Evolutionary conservation across 345 rosid genomes (phyloP).

Genomic region (Pistacia integerrima): DNA sequence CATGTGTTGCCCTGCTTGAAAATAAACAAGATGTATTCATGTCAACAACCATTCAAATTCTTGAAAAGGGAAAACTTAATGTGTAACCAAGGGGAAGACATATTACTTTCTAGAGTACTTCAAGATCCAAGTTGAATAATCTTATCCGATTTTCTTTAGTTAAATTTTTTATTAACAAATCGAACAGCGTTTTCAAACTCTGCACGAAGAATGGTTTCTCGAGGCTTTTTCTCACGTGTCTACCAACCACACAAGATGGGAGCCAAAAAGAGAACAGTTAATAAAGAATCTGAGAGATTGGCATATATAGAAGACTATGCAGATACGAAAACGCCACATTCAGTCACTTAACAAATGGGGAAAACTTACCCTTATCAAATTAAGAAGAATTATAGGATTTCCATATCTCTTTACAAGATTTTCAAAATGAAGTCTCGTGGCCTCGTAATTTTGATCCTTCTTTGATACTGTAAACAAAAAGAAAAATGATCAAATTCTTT

Average conservation of each 20-base stretch:
- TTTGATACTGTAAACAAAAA: constrained; percentile 62
- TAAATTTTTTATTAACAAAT: constrained; percentile 60
- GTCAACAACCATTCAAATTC: constrained; percentile 16
- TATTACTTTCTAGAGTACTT: constrained; percentile 72
- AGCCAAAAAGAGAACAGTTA: constrained; percentile 19
- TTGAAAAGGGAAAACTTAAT: neutral
- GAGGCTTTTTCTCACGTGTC: constrained; percentile 86
- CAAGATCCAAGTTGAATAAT: constrained; percentile 91
- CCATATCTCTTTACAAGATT: constrained; percentile 92
- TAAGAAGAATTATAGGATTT: constrained; percentile 79
- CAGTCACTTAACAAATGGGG: neutral
- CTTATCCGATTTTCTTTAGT: constrained; percentile 64
- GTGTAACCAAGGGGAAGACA: constrained; percentile 1
- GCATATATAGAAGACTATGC: constrained; percentile 13
- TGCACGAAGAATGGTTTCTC: constrained; percentile 80
- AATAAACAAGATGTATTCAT: constrained; percentile 19
- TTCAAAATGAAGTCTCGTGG: constrained; percentile 90
- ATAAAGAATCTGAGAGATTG: constrained; percentile 15
- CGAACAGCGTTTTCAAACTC: constrained; percentile 84
- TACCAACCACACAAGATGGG: constrained; percentile 33
- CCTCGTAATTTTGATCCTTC: constrained; percentile 74
- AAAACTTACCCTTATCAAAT: constrained; percentile 77
- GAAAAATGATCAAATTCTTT: constrained; percentile 26
- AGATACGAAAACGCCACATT: neutral
- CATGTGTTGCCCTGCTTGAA: constrained; percentile 66